These are phyloP conservation scores for Exophiala sideris DNA, from an alignment of 2,329 filamentous ascomycete genomes.

Conservation along the genomic window DNA sequence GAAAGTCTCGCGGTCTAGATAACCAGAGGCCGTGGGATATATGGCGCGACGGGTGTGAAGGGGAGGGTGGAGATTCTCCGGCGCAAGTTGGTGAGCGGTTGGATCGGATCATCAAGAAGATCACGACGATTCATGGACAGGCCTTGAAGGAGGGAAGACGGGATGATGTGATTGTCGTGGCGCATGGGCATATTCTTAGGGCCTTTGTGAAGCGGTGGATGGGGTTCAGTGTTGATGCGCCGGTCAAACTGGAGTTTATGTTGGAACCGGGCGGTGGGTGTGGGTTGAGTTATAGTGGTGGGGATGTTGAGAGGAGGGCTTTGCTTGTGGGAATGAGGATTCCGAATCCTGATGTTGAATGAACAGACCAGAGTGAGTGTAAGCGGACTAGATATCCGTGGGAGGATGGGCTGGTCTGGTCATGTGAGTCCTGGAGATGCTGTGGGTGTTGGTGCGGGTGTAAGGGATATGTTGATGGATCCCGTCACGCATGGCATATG, in stretches of 20 bases:
- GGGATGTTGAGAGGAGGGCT: constrained; percentile 40
- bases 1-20: constrained; percentile 50
- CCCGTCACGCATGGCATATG: no score
- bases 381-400: no score
- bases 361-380: no score
- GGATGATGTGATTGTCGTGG: constrained; percentile 19
- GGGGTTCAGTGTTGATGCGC: constrained; percentile 39
- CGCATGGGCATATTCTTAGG: constrained; percentile 45
- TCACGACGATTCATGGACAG: constrained; percentile 38
- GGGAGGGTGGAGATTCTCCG: constrained; percentile 36
- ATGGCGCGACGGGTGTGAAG: constrained; percentile 58
- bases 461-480: no score
- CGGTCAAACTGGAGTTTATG: constrained; percentile 40
- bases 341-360: constrained; percentile 1
- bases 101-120: constrained; percentile 42
- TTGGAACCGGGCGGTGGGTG: constrained; percentile 44
- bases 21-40: constrained; percentile 53
- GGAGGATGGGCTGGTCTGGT: no score
- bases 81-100: constrained; percentile 41
- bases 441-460: no score
- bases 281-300: constrained; percentile 40
- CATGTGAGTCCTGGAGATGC: no score
- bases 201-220: constrained; percentile 49
- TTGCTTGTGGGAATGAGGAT: constrained; percentile 40
- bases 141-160: constrained; percentile 13